phyloP scores from a whole-genome alignment of 2,329 filamentous ascomycete genomes.

The Pseudocercospora crystallina region DNA sequence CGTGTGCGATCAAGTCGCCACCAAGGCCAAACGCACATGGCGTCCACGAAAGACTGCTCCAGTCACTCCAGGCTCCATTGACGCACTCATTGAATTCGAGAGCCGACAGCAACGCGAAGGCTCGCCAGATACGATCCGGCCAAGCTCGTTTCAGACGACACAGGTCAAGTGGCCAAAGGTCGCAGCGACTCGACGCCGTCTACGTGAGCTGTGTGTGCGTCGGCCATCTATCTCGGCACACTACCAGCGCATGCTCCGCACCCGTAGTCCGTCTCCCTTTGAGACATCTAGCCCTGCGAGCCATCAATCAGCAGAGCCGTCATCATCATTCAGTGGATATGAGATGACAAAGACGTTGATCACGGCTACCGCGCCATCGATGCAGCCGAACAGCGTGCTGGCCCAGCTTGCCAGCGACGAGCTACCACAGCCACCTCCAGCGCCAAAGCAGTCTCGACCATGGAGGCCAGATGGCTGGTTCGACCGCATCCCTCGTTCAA shows the following conservation, averaged over 20 bases:
- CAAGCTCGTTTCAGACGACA: conserved; percentile 35
- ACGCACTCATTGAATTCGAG: conserved; percentile 24
- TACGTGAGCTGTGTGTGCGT: conserved; percentile 60
- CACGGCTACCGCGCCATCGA: conserved; percentile 52
- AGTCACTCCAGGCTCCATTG: conserved; percentile 30
- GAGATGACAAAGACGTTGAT: conserved; percentile 54
- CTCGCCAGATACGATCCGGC: conserved; percentile 46
- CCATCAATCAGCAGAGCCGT: conserved; percentile 28
- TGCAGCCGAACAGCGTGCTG: conserved; percentile 51
- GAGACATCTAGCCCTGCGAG: conserved; percentile 38
- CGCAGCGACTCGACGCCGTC: conserved; percentile 56
- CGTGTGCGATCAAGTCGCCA: conserved; percentile 62
- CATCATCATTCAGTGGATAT: conserved; percentile 46
- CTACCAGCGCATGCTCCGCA: conserved; percentile 62
- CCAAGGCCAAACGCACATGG: conserved; percentile 63
- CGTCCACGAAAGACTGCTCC: conserved; percentile 42
- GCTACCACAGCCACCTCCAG: conserved; percentile 13
- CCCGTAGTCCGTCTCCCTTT: conserved; percentile 61
- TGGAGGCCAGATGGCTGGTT: conserved; percentile 42
- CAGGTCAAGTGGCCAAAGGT: conserved; percentile 57
- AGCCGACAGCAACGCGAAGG: conserved; percentile 31
- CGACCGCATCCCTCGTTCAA: conserved; percentile 43
- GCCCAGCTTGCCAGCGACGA: conserved; percentile 44
- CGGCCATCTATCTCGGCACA: conserved; percentile 63
- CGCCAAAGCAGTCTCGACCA: conserved; percentile 19